Evolutionary conservation across 495 filamentous ascomycete genomes (phyloP).

Genomic region (Halenospora varia): DNA sequence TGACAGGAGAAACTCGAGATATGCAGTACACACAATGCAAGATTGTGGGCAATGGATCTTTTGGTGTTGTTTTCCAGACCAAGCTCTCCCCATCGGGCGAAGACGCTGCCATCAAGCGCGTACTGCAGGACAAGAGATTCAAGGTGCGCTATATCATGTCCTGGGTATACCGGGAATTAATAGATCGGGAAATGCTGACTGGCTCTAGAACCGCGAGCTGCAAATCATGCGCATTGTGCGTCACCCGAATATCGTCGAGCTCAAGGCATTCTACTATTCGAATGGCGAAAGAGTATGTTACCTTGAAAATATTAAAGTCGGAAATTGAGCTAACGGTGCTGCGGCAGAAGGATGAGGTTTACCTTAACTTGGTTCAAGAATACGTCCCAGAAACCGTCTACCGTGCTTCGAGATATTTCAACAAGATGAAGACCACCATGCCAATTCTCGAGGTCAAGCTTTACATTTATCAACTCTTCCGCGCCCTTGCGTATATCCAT

Average conservation of each 20-base stretch:
- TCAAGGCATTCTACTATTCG: slow-evolving; percentile 99
- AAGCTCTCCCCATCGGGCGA: slow-evolving; percentile 96
- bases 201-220: slow-evolving; percentile 84
- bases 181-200: too few species aligned
- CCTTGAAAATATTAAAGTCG: slow-evolving; percentile 5
- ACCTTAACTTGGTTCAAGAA: slow-evolving; percentile 96
- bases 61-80: slow-evolving; percentile 98
- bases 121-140: slow-evolving; percentile 98
- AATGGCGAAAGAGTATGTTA: slow-evolving; percentile 90
- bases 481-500: slow-evolving; percentile 97
- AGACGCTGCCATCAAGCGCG: slow-evolving; percentile 97
- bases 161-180: slow-evolving; percentile 2
- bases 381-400: slow-evolving; percentile 99
- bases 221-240: slow-evolving; percentile 99
- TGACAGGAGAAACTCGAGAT: slow-evolving; percentile 92
- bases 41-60: slow-evolving; percentile 99
- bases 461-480: slow-evolving; percentile 99
- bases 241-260: slow-evolving; percentile 96
- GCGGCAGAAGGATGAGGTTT: slow-evolving; percentile 94
- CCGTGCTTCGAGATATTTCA: slow-evolving; percentile 97
- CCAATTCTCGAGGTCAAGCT: slow-evolving; percentile 97
- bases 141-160: slow-evolving; percentile 59
- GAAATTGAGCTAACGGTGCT: slow-evolving; percentile 15
- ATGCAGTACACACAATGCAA: slow-evolving; percentile 99
- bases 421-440: slow-evolving; percentile 99